Percentiles rank a stretch among this genome's conserved stretches.
These are phyloP conservation scores for Porphyrellus cyaneotinctus DNA, from an alignment of 768 basidiomycete genomes.

Conservation along the genomic window DNA sequence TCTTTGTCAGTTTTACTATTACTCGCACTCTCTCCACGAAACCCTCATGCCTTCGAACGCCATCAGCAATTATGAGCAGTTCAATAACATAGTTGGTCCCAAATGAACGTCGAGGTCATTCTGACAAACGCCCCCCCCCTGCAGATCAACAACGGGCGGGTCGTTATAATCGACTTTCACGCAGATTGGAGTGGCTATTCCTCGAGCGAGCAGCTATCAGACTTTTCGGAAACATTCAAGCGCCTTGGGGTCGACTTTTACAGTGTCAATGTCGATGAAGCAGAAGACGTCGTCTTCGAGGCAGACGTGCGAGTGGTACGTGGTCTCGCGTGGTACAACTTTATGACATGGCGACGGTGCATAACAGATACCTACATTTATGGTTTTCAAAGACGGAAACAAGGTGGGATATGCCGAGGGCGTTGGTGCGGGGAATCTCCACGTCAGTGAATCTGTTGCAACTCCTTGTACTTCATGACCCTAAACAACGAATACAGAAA, in stretches of 20 bases:
- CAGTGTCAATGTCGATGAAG: constrained; percentile 71
- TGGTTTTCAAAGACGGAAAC: constrained; percentile 31
- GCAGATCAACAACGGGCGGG: constrained; percentile 26
- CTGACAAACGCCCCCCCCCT: background rate
- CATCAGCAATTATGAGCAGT: constrained; percentile 19
- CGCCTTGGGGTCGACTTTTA: constrained; percentile 50
- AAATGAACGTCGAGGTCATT: no score
- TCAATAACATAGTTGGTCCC: constrained; percentile 18
- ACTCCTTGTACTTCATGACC: background rate
- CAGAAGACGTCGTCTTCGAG: constrained; percentile 49
- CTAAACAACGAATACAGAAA: constrained; percentile 14
- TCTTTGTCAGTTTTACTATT: background rate
- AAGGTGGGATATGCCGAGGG: constrained; percentile 24
- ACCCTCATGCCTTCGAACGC: constrained; percentile 12
- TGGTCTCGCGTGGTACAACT: background rate
- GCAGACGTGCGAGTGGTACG: constrained; percentile 60
- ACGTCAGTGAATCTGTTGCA: constrained; percentile 18
- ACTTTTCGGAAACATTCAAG: constrained; percentile 22
- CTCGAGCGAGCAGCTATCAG: constrained; percentile 11
- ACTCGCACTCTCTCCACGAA: background rate
- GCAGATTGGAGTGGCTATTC: constrained; percentile 13
- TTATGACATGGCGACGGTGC: background rate
- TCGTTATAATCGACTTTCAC: constrained; percentile 23
- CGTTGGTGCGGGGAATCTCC: constrained; percentile 24
- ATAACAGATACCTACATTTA: constrained; percentile 23